Conservation (phyloP, 2,329 filamentous ascomycete genomes). For the Ascochyta koolunga region DNA sequence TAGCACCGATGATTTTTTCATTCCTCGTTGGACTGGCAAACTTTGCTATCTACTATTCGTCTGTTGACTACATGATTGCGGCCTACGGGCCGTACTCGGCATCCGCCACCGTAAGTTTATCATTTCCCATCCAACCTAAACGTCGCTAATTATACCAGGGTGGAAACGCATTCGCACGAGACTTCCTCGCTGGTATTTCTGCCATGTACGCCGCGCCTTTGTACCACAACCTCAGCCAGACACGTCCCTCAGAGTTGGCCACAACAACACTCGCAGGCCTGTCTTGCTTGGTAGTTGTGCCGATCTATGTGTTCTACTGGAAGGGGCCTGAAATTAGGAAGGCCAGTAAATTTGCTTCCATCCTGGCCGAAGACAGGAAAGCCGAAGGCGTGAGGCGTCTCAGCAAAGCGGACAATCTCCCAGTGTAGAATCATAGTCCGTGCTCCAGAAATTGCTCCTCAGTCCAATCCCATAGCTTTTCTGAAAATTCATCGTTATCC, state of each 20-base stretch:
- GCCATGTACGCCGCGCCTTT: conserved; percentile 69
- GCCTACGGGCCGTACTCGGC: conserved; percentile 75
- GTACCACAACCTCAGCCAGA: conserved; percentile 48
- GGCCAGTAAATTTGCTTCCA: conserved; percentile 58
- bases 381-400: conserved; percentile 23
- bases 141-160: conserved; percentile 63
- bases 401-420: conserved; percentile 28
- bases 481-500: conserved; percentile 20
- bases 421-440: neutral
- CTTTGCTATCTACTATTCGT: conserved; percentile 75
- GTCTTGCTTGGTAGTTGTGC: conserved; percentile 49
- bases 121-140: conserved; percentile 73
- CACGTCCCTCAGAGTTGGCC: conserved; percentile 56
- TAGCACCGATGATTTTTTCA: conserved; percentile 68
- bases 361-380: conserved; percentile 34
- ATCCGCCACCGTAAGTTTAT: conserved; percentile 67
- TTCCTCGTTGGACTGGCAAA: conserved; percentile 72
- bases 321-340: conserved; percentile 61
- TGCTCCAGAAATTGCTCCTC: conserved; percentile 24
- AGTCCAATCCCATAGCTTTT: conserved; percentile 31
- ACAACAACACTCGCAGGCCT: conserved; percentile 61
- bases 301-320: conserved; percentile 55
- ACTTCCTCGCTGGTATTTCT: conserved; percentile 74
- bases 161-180: conserved; percentile 75
- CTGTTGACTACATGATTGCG: conserved; percentile 79